A percentile compares a stretch with the other conserved stretches of the same genome.
Conservation (phyloP, 2,329 filamentous ascomycete genomes). For the Pseudogymnoascus sp. region DNA sequence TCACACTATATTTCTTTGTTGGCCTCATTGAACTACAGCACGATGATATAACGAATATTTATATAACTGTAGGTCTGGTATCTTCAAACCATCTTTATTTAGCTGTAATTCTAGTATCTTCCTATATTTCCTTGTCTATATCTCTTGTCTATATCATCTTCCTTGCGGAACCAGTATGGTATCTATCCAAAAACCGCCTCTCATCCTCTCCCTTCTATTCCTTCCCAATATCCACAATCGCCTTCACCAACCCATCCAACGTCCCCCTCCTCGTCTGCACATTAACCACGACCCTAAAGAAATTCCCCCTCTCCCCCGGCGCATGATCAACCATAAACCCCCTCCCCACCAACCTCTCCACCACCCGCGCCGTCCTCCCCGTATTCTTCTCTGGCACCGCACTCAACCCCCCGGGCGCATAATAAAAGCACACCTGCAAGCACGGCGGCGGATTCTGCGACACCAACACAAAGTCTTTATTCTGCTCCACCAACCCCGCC, state of each 20-base stretch:
- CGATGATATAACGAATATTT: too few relatives aligned
- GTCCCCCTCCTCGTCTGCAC: conserved; percentile 52
- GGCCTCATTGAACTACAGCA: too few relatives aligned
- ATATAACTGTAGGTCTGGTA: too few relatives aligned
- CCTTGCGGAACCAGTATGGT: neutral
- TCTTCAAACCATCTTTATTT: too few relatives aligned
- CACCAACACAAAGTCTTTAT: conserved; percentile 61
- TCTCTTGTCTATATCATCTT: neutral
- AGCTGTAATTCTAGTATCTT: too few relatives aligned
- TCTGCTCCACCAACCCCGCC: conserved; percentile 48
- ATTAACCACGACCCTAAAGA: conserved; percentile 65
- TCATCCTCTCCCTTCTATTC: neutral
- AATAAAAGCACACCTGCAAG: conserved; percentile 93
- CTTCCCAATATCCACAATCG: conserved; percentile 39
- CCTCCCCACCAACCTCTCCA: conserved; percentile 44
- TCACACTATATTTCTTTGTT: neutral
- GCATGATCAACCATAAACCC: conserved; percentile 61
- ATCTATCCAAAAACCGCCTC: neutral
- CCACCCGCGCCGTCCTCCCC: conserved; percentile 47
- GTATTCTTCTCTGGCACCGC: conserved; percentile 41
- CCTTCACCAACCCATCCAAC: conserved; percentile 53
- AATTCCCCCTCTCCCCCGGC: conserved; percentile 50
- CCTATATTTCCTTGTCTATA: neutral
- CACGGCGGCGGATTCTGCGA: conserved; percentile 74
- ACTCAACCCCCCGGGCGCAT: conserved; percentile 52